phyloP scores from a whole-genome alignment of 306 rosid genomes.

The Vigna trinervia region DNA sequence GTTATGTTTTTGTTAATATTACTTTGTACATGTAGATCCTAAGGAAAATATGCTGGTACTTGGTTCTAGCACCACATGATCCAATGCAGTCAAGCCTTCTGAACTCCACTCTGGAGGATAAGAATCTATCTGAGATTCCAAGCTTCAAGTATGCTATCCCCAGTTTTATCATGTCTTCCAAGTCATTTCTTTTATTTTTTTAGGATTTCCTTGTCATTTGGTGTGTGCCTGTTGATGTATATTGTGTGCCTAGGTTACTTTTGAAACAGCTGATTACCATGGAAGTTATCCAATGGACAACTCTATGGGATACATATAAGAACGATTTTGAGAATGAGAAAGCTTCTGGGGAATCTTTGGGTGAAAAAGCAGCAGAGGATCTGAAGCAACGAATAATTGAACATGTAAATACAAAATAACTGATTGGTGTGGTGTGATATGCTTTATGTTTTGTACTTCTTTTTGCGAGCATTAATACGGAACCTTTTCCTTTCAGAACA shows the following conservation, averaged over 20 bases:
- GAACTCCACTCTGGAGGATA: slow-evolving; percentile 88
- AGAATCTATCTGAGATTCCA: slow-evolving; percentile 80
- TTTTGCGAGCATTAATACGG: slow-evolving; percentile 26
- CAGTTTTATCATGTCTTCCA: neutral
- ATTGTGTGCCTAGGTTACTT: slow-evolving; percentile 58
- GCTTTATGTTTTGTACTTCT: slow-evolving; percentile 30
- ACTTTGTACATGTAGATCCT: slow-evolving; percentile 56
- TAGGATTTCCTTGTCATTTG: slow-evolving; percentile 29
- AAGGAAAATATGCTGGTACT: slow-evolving; percentile 91
- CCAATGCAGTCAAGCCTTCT: slow-evolving; percentile 98
- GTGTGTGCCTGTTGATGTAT: neutral
- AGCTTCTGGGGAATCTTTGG: slow-evolving; percentile 73
- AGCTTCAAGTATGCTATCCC: slow-evolving; percentile 62
- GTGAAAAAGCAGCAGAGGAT: slow-evolving; percentile 90
- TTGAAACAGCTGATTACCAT: slow-evolving; percentile 87
- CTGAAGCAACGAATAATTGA: slow-evolving; percentile 84
- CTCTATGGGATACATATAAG: slow-evolving; percentile 79
- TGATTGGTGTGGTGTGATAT: slow-evolving; percentile 7
- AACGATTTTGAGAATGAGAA: slow-evolving; percentile 81
- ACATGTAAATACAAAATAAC: slow-evolving; percentile 58
- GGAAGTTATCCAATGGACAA: slow-evolving; percentile 94
- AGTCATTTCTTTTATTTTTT: neutral
- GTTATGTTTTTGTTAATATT: slow-evolving; percentile 31
- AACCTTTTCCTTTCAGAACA: slow-evolving; percentile 63
- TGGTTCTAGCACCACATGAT: slow-evolving; percentile 81